Percentiles rank a stretch among this genome's conserved stretches.
phyloP scores from a whole-genome alignment of 495 filamentous ascomycete genomes.

The Achaetomiella virescens region DNA sequence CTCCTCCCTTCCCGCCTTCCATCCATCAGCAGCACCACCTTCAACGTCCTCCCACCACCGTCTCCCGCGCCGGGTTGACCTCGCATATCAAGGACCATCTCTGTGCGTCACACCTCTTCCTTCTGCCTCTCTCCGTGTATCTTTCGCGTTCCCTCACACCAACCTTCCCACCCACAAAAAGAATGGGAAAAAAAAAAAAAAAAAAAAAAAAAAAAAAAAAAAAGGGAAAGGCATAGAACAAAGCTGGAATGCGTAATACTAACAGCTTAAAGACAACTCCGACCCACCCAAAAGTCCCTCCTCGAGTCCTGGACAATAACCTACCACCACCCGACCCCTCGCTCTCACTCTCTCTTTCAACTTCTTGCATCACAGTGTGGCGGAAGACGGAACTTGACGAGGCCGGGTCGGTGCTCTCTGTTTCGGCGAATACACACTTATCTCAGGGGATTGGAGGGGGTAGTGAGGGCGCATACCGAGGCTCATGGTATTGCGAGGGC shows the following conservation, averaged over 20 bases:
- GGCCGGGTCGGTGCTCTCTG: conserved; percentile 8
- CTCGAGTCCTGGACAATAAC: conserved; percentile 21
- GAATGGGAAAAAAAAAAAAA: too few species aligned
- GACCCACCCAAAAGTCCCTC: conserved; percentile 2
- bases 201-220: too few species aligned
- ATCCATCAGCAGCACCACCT: conserved; percentile 3
- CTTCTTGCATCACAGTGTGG: conserved; percentile 2
- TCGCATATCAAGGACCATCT: neutral
- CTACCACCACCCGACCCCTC: conserved; percentile 11
- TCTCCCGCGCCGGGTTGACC: neutral
- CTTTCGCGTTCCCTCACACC: too few species aligned
- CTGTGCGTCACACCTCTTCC: neutral
- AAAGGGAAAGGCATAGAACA: too few species aligned
- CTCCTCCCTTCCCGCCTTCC: neutral
- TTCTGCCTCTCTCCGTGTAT: neutral
- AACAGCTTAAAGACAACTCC: neutral
- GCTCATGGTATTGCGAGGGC: too few species aligned
- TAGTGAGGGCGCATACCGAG: too few species aligned
- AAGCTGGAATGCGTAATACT: neutral
- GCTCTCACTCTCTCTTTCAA: conserved; percentile 3
- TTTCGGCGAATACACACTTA: conserved; percentile 20
- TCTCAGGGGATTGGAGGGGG: too few species aligned
- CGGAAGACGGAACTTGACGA: conserved; percentile 6
- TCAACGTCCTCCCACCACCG: neutral
- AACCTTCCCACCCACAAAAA: too few species aligned